These are phyloP conservation scores for Obelidium mucronatum DNA, from an alignment of 192 early-diverging fungal genomes.

Conservation along the genomic window DNA sequence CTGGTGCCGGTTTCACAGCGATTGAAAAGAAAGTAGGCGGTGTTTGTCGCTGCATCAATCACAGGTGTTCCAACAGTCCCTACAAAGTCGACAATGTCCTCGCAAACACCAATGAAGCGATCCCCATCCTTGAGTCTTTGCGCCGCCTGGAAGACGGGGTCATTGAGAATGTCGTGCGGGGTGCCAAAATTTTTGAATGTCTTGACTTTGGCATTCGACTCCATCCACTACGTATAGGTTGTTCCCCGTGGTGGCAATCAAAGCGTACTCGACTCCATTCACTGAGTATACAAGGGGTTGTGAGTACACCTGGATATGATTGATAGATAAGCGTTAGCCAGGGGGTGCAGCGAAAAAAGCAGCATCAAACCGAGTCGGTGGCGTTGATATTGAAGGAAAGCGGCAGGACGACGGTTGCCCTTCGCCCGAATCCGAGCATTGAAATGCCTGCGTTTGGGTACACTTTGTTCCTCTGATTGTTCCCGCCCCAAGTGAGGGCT, in stretches of 20 bases:
- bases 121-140: conserved; percentile 14
- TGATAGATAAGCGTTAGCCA: background rate
- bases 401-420: background rate
- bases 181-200: conserved; percentile 7
- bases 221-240: conserved; percentile 31
- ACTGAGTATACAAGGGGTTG: conserved; percentile 28
- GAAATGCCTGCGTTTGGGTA: conserved; percentile 18
- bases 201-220: background rate
- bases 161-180: conserved; percentile 10
- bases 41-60: conserved; percentile 20
- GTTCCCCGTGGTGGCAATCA: conserved; percentile 21
- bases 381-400: background rate
- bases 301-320: conserved; percentile 20
- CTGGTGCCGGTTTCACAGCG: background rate
- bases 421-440: background rate
- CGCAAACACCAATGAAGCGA: conserved; percentile 1
- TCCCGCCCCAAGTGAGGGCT: conserved; percentile 24
- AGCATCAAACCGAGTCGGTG: background rate
- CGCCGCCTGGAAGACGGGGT: background rate
- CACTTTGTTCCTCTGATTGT: conserved; percentile 8
- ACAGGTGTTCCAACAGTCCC: conserved; percentile 31
- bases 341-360: background rate
- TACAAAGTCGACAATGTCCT: conserved; percentile 26
- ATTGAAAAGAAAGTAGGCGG: conserved; percentile 38
- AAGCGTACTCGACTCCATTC: background rate